Percentiles rank a stretch among this genome's conserved stretches.
These are phyloP conservation scores for Pythium monospermum DNA, from an alignment of 352 stramenopile species.

Conservation along the genomic window DNA sequence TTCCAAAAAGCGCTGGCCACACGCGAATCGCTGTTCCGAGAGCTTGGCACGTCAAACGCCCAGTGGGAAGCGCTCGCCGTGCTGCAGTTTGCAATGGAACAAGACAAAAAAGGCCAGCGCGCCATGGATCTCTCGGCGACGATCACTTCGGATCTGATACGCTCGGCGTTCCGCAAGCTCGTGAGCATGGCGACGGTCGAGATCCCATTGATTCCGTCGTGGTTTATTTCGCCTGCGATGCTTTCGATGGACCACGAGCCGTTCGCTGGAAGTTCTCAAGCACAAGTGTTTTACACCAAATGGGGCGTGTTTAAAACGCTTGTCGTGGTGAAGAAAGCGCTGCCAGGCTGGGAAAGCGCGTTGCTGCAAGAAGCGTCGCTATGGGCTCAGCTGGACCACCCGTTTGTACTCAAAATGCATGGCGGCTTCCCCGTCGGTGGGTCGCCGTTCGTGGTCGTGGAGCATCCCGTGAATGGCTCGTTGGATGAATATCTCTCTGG, in stretches of 20 bases:
- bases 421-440: constrained; percentile 44
- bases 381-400: constrained; percentile 37
- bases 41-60: constrained; percentile 11
- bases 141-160: constrained; percentile 29
- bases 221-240: constrained; percentile 48
- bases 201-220: constrained; percentile 38
- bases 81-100: constrained; percentile 47
- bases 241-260: constrained; percentile 23
- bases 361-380: constrained; percentile 37
- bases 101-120: constrained; percentile 1
- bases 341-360: constrained; percentile 13
- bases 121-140: constrained; percentile 6
- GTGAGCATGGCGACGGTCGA: constrained; percentile 37
- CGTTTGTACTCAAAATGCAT: constrained; percentile 47
- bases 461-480: constrained; percentile 36
- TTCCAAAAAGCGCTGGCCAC: constrained; percentile 28
- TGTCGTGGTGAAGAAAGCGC: constrained; percentile 38
- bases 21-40: constrained; percentile 16
- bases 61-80: constrained; percentile 41
- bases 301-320: constrained; percentile 24
- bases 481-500: constrained; percentile 59
- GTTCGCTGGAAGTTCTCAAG: constrained; percentile 10
- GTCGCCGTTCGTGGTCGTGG: constrained; percentile 47
- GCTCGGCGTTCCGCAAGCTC: constrained; percentile 40
- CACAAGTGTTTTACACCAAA: constrained; percentile 11